A percentile compares a stretch with the other conserved stretches of the same genome.
phyloP scores from a whole-genome alignment of 2,329 filamentous ascomycete species.

The Cryoendolithus antarcticus region DNA sequence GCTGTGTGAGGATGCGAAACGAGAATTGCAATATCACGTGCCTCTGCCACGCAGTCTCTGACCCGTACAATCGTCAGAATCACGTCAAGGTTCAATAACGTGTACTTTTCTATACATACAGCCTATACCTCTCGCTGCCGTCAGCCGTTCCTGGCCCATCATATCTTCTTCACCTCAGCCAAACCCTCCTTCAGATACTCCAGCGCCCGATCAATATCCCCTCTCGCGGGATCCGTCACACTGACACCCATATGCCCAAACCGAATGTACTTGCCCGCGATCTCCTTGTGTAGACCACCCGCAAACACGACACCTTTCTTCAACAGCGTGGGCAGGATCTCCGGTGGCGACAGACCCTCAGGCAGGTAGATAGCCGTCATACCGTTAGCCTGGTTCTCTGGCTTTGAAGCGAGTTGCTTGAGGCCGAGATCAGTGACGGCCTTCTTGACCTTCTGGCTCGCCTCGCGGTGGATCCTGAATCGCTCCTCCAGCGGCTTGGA shows the following conservation, averaged over 20 bases:
- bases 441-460: conserved; percentile 78
- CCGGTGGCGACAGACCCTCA: conserved; percentile 65
- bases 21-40: too few relatives aligned
- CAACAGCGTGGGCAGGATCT: conserved; percentile 71
- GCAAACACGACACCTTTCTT: conserved; percentile 90
- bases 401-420: conserved; percentile 72
- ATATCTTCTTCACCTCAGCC: conserved; percentile 39
- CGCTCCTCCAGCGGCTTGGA: conserved; percentile 67
- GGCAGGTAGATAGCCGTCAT: conserved; percentile 98
- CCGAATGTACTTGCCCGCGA: conserved; percentile 82
- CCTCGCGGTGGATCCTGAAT: conserved; percentile 67
- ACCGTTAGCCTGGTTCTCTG: conserved; percentile 84
- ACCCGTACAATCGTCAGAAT: too few relatives aligned
- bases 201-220: conserved; percentile 75
- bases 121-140: too few relatives aligned
- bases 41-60: too few relatives aligned
- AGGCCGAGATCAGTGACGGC: conserved; percentile 69
- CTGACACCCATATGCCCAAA: conserved; percentile 98
- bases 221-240: conserved; percentile 65
- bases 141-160: too few relatives aligned
- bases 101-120: too few relatives aligned
- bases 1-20: too few relatives aligned
- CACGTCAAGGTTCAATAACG: too few relatives aligned
- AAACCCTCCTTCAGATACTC: conserved; percentile 63
- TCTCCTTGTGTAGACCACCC: conserved; percentile 90